Base-by-base conservation (phyloP, 2,329 filamentous ascomycete genomes). In the Tolypocladium tundrense region DNA sequence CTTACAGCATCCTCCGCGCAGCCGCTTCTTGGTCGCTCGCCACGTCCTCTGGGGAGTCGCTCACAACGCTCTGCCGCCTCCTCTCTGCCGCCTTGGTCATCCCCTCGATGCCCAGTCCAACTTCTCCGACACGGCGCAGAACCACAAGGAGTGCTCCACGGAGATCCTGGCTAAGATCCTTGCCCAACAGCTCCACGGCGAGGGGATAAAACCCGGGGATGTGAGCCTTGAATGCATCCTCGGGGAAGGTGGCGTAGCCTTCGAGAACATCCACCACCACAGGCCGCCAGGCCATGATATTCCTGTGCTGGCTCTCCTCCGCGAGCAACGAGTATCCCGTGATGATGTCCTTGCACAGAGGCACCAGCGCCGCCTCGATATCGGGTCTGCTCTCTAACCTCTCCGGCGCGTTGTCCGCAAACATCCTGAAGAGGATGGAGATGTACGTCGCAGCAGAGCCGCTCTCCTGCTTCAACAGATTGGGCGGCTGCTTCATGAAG, bases 401-500 rank as follows among this genome's bases (percentile, higher is more conserved):
- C 73, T 97, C 92, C 9, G 88, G 86, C 42, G 87, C 84, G 60
- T 88, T 87, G 68, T 99, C 94, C 53, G 90, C 88, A 73, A 96
- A 99, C 94, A 99, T 99, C 54, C 94, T 83, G 75, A 99, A 91
- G 35, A 99, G 77, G 63, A 99, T 99, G 61, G 88, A 88, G 41
- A 99, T 91, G 70, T 99, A 99, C 1, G 95, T 97, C 2, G 90
- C 90, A 0, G 94, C 94, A 57, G 88, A 90, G 45, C 94, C 93
- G 60, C 85, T 90, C 75, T 99, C 94, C 71, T 99, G 94, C 76
- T 99, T 99, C 37, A 99, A 82, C 14, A 99, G 79, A 67, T 99
- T 99, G 3, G 94, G 94, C 19, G 94, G 93, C 70, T 99, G 94
- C 75, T 96, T 96, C 94, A 99, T 99, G 79, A 99, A 99, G 0